A percentile compares a stretch with the other conserved stretches of the same genome.
Conservation (phyloP, 495 filamentous ascomycete species). For the Letharia columbiana region DNA sequence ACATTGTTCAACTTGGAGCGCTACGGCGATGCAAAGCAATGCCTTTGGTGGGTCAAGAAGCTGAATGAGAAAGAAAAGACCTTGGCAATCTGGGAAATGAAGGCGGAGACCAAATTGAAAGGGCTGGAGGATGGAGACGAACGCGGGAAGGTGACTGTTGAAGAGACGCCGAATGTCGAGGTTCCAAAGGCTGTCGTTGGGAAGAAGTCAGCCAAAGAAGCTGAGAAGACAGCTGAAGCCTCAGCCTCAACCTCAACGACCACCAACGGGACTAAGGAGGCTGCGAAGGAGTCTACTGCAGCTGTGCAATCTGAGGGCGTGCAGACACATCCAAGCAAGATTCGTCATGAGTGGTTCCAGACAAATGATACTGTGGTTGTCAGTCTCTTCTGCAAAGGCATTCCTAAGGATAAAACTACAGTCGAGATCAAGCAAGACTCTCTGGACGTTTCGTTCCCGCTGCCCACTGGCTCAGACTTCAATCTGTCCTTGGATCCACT, state of each 20-base stretch:
- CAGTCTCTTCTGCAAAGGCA: conserved; percentile 62
- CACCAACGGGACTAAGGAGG: background rate
- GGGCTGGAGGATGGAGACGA: conserved; percentile 54
- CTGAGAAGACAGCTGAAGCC: conserved; percentile 21
- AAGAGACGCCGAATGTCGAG: conserved; percentile 55
- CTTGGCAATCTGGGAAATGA: conserved; percentile 55
- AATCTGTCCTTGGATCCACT: conserved; percentile 65
- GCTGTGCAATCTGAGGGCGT: conserved; percentile 24
- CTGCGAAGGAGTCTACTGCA: conserved; percentile 16
- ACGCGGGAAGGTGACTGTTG: conserved; percentile 46
- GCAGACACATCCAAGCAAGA: conserved; percentile 50
- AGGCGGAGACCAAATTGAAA: conserved; percentile 42
- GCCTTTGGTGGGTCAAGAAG: conserved; percentile 58
- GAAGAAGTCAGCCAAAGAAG: conserved; percentile 19
- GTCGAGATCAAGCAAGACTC: conserved; percentile 51
- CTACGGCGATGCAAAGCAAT: conserved; percentile 67
- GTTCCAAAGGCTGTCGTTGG: conserved; percentile 33
- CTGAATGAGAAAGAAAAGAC: conserved; percentile 54
- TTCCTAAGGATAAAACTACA: conserved; percentile 52
- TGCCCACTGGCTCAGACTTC: conserved; percentile 47
- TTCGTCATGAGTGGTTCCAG: conserved; percentile 78
- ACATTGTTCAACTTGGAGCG: conserved; percentile 60
- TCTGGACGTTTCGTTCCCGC: conserved; percentile 59
- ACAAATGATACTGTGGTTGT: conserved; percentile 55
- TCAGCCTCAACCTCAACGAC: conserved; percentile 2